Conservation (phyloP, 116 monocot species). For the Papilionanthe hybrid region DNA sequence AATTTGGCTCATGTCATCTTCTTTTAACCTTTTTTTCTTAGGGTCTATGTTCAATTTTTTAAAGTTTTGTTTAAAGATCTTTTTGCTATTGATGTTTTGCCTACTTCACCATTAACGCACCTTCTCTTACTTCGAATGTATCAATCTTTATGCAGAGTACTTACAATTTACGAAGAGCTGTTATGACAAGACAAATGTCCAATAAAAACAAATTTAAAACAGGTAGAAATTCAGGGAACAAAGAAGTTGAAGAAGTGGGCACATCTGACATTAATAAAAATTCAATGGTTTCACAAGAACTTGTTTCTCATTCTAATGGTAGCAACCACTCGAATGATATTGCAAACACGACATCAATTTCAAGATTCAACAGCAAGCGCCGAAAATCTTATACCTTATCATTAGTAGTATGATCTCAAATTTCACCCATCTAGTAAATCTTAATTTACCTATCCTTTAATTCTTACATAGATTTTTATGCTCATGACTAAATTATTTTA, state of each 20-base stretch:
- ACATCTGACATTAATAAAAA: constrained; percentile 8
- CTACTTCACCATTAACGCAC: too few relatives aligned
- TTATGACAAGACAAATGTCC: constrained; percentile 1
- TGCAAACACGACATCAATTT: constrained; percentile 9
- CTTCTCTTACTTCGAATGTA: too few relatives aligned
- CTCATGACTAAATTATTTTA: constrained; percentile 4
- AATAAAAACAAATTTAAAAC: not conserved
- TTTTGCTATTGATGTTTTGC: not conserved
- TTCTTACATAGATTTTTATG: not conserved
- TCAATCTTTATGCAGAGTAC: constrained; percentile 8
- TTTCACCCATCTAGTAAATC: not conserved
- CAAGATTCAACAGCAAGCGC: constrained; percentile 22
- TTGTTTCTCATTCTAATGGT: not conserved
- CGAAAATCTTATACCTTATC: constrained; percentile 47
- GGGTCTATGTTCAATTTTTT: not conserved
- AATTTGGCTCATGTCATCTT: not conserved
- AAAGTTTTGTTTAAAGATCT: not conserved
- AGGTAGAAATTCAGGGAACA: constrained; percentile 2
- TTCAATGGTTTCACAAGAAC: constrained; percentile 8
- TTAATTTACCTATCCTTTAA: not conserved
- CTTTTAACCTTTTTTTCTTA: not conserved
- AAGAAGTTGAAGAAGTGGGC: not conserved
- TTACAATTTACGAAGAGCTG: constrained; percentile 11
- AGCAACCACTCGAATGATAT: constrained; percentile 3
- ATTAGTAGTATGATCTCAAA: constrained; percentile 32